These are phyloP conservation scores for Psidium friedrichsthalianum DNA, from an alignment of 345 rosid genomes.

Conservation along the genomic window DNA sequence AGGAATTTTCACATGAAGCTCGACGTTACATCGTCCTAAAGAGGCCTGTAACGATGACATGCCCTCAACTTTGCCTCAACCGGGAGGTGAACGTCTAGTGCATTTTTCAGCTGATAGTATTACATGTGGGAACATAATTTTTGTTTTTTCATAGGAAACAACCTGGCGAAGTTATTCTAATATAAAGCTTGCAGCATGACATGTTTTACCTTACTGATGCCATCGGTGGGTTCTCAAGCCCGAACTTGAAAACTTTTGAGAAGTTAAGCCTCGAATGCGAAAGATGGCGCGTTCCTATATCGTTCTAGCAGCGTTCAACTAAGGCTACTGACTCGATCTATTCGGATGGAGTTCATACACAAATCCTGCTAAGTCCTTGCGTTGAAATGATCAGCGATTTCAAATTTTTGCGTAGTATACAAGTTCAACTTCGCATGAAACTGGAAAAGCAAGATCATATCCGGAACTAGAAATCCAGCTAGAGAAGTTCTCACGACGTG, in stretches of 20 bases:
- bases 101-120: not conserved
- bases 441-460: not conserved
- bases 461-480: conserved; percentile 19
- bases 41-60: not conserved
- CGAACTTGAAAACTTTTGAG: not conserved
- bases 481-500: conserved; percentile 23
- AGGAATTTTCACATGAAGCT: not conserved
- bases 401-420: not conserved
- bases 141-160: not conserved
- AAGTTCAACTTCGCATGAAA: not conserved
- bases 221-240: not conserved
- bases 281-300: not conserved
- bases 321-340: not conserved
- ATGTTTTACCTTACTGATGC: not conserved
- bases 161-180: too few species aligned
- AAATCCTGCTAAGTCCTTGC: not conserved
- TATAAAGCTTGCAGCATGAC: not conserved
- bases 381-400: not conserved
- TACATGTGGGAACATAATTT: too few species aligned
- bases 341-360: not conserved
- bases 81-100: not conserved
- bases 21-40: not conserved
- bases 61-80: not conserved
- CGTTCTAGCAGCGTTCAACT: not conserved
- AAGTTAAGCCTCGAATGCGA: not conserved